Base-by-base conservation (phyloP, 805 yeast genomes). In the Candida ascalaphidarum region DNA sequence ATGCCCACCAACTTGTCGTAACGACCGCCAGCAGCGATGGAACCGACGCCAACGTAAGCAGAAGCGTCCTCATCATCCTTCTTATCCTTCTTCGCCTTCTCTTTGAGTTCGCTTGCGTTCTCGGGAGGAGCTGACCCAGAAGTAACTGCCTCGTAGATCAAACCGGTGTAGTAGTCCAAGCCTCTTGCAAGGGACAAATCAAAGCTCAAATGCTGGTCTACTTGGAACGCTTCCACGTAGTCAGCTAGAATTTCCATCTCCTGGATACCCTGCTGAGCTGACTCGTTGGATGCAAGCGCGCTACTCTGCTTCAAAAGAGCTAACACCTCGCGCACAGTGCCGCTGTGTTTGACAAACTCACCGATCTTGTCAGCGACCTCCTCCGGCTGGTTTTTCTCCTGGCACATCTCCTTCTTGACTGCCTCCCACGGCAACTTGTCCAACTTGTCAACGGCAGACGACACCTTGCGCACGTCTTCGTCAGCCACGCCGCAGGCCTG, bases 21-120 rank as follows among this genome's bases (percentile, higher is more conserved):
- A 58, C 98, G 83, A 40, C 98, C 98, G 61, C 98, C 98, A 27
- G 95, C 98, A 28, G 96, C 95, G 48, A 92, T 86, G 5, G 98
- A 92, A 20, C 98, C 98, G 23, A 89, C 95, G 44, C 98, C 98
- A 30, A 92, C 97, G 44, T 82, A 85, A 39, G 84, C 96, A 29
- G 94, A 82, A 32, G 95, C 96, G 56, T 92, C 96, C 41, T 85
- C 96, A 29, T 73, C 89, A 60, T 64, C 41, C 29, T 46, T 45
- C 20, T 30, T 22, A n/a, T 31, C 20, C 23, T 33, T 25, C 14
- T 35, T 37, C n/a, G 56, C 56, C 43, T 59, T 60, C 12, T 57
- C 65, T 52, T 74, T 79, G 54, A 77, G 63, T 53, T 74, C 86
- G 21, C 64, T 65, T 6, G 92, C 92, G 50, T 79, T 77, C 23